phyloP scores from a whole-genome alignment of 1,284 basidiomycete genomes.

The Microbotryum silenes-acaulis region DNA sequence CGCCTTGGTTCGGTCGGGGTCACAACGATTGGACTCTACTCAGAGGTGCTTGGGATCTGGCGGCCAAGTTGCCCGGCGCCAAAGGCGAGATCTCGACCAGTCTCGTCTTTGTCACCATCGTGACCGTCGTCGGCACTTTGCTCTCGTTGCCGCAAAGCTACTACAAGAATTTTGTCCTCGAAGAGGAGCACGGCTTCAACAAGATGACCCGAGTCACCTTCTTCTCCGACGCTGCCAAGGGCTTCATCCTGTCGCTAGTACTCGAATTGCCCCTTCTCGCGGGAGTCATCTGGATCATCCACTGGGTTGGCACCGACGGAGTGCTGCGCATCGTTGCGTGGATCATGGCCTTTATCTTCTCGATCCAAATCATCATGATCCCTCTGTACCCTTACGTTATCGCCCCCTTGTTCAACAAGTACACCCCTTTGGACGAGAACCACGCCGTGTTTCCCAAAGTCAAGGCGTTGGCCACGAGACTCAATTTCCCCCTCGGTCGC shows the following conservation, averaged over 20 bases:
- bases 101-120: slow-evolving; percentile 62
- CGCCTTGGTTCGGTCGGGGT: slow-evolving; percentile 26
- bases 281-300: slow-evolving; percentile 77
- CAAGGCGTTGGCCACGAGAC: slow-evolving; percentile 60
- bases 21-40: slow-evolving; percentile 28
- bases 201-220: slow-evolving; percentile 74
- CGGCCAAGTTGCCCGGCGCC: slow-evolving; percentile 9
- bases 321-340: slow-evolving; percentile 31
- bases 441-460: slow-evolving; percentile 57
- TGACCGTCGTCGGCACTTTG: slow-evolving; percentile 51
- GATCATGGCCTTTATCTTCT: slow-evolving; percentile 43
- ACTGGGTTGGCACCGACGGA: slow-evolving; percentile 63
- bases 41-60: slow-evolving; percentile 24
- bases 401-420: slow-evolving; percentile 93
- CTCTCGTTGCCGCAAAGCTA: slow-evolving; percentile 65
- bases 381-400: slow-evolving; percentile 62
- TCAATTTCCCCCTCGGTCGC: slow-evolving; percentile 80
- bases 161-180: slow-evolving; percentile 87
- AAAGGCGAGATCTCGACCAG: slow-evolving; percentile 66
- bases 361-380: slow-evolving; percentile 61
- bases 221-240: slow-evolving; percentile 56
- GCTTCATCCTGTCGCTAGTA: slow-evolving; percentile 61
- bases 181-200: slow-evolving; percentile 95
- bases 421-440: slow-evolving; percentile 60
- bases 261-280: slow-evolving; percentile 85